These are phyloP conservation scores for Diaporthe vexans DNA, from an alignment of 2,329 filamentous ascomycete species.

Conservation along the genomic window DNA sequence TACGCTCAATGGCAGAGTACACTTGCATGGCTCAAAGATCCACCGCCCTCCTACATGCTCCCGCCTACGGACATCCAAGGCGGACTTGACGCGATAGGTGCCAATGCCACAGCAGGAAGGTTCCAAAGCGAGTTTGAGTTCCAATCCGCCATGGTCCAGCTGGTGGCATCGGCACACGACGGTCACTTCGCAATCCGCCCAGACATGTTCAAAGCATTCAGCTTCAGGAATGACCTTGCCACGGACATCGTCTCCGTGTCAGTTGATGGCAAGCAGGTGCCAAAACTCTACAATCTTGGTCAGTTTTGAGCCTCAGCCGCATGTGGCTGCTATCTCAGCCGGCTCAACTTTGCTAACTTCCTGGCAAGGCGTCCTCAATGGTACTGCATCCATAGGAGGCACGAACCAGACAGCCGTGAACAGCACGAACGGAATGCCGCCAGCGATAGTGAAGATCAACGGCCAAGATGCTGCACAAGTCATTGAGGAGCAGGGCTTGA, in stretches of 20 bases:
- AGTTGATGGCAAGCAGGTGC: slow-evolving; percentile 68
- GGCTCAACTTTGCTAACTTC: neutral
- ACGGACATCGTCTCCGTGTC: slow-evolving; percentile 70
- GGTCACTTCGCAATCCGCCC: slow-evolving; percentile 73
- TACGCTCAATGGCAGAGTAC: slow-evolving; percentile 65
- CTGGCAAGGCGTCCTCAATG: slow-evolving; percentile 51
- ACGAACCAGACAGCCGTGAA: slow-evolving; percentile 31
- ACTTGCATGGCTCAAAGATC: slow-evolving; percentile 62
- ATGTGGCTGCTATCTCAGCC: neutral
- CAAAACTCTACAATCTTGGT: slow-evolving; percentile 68
- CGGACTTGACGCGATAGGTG: slow-evolving; percentile 59
- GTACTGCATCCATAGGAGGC: slow-evolving; percentile 47
- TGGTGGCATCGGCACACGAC: slow-evolving; percentile 71
- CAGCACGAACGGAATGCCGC: slow-evolving; percentile 51
- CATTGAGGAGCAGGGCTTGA: slow-evolving; percentile 61
- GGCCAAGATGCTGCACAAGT: slow-evolving; percentile 65
- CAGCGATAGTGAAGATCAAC: slow-evolving; percentile 68
- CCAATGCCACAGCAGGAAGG: slow-evolving; percentile 55
- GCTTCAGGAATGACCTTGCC: slow-evolving; percentile 53
- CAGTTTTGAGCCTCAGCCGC: slow-evolving; percentile 40
- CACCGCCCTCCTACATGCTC: slow-evolving; percentile 65
- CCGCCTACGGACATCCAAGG: slow-evolving; percentile 62
- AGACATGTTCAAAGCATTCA: slow-evolving; percentile 67
- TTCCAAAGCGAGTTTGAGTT: slow-evolving; percentile 69
- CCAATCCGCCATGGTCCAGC: slow-evolving; percentile 65